phyloP scores from a whole-genome alignment of 2,329 filamentous ascomycete species.

The Xylaria sp. region DNA sequence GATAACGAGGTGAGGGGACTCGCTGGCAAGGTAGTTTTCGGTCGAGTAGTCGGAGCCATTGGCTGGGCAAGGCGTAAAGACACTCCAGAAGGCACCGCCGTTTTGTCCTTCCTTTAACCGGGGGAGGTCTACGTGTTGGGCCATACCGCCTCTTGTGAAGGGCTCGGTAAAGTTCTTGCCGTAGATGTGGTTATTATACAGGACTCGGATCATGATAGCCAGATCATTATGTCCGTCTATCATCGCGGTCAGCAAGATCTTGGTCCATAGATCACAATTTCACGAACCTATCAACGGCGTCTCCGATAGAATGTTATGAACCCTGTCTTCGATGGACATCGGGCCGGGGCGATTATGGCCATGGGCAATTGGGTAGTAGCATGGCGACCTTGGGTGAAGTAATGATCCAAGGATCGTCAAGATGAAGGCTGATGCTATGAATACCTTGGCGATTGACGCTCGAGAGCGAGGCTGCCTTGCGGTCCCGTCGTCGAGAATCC shows the following conservation, averaged over 20 bases:
- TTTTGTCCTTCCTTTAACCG: conserved; percentile 75
- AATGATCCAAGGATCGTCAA: conserved; percentile 42
- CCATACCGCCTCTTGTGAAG: conserved; percentile 76
- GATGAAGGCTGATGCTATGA: conserved; percentile 37
- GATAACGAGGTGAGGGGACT: conserved; percentile 41
- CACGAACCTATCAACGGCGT: conserved; percentile 61
- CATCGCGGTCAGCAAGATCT: conserved; percentile 32
- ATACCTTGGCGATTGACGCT: conserved; percentile 33
- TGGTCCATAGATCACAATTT: not conserved
- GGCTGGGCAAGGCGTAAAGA: conserved; percentile 79
- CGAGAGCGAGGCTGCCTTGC: conserved; percentile 31
- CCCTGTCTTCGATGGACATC: conserved; percentile 56
- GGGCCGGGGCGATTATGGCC: conserved; percentile 44
- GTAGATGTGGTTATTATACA: conserved; percentile 83
- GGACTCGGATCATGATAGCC: conserved; percentile 73
- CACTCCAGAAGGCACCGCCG: conserved; percentile 94
- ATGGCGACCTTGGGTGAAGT: conserved; percentile 40
- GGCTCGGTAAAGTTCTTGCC: conserved; percentile 74
- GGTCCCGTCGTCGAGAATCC: conserved; percentile 15
- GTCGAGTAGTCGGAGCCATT: conserved; percentile 79
- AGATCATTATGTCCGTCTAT: conserved; percentile 92
- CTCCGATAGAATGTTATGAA: conserved; percentile 56
- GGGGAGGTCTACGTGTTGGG: conserved; percentile 80
- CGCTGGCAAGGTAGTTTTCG: conserved; percentile 74
- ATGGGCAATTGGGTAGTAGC: conserved; percentile 39